Conservation (phyloP, 257 asterid genomes). For the Petrea volubilis region DNA sequence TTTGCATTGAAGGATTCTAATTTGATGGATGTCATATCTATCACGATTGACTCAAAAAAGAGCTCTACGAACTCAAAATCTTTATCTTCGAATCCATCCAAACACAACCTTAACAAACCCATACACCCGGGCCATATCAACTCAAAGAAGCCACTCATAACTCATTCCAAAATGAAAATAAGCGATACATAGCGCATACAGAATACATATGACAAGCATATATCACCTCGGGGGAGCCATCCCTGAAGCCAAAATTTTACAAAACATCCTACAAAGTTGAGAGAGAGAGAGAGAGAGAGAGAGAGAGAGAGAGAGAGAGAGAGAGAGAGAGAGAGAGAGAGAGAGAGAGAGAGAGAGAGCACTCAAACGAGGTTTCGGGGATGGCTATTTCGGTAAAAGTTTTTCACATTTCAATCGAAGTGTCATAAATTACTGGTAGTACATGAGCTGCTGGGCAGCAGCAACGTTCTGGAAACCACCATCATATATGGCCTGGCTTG, state of each 20-base stretch:
- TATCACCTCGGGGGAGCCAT: slow-evolving; percentile 9
- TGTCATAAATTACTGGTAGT: slow-evolving; percentile 56
- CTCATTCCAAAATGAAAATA: not conserved
- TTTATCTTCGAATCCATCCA: no score
- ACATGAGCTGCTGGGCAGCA: slow-evolving; percentile 93
- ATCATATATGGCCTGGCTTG: slow-evolving; percentile 93
- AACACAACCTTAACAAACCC: no score
- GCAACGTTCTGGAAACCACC: slow-evolving; percentile 83
- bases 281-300: no score
- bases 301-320: no score
- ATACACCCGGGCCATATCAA: not conserved
- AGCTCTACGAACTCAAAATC: no score
- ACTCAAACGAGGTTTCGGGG: slow-evolving; percentile 22
- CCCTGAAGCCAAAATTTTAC: slow-evolving; percentile 19
- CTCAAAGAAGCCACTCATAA: slow-evolving; percentile 18
- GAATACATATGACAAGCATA: slow-evolving; percentile 32
- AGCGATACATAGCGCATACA: slow-evolving; percentile 8
- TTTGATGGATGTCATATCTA: no score
- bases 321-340: no score
- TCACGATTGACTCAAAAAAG: no score
- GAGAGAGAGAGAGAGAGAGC: no score
- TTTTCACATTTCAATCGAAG: slow-evolving; percentile 6
- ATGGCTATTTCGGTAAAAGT: slow-evolving; percentile 7
- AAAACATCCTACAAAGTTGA: slow-evolving; percentile 33
- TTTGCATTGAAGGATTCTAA: no score